Percentiles rank a stretch among this genome's conserved stretches.
Evolutionary conservation across 106 monocot genomes (phyloP).

Genomic region (Dioscorea alata): DNA sequence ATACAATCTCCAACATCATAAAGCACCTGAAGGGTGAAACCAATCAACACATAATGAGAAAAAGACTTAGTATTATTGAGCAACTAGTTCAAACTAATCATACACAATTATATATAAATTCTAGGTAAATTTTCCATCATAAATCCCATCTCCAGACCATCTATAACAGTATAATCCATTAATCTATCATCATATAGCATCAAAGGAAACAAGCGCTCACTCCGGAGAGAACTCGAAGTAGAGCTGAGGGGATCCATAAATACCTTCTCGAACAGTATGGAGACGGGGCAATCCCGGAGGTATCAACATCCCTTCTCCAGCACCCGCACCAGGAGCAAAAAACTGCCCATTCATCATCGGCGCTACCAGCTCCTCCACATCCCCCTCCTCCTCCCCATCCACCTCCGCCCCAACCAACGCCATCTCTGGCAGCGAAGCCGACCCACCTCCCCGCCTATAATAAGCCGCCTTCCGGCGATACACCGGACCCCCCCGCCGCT

Average conservation of each 20-base stretch:
- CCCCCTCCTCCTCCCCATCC: constrained; percentile 15
- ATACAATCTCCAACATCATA: no score
- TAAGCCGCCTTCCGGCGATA: constrained; percentile 21
- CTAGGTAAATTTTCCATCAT: no score
- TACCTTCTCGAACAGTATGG: constrained; percentile 52
- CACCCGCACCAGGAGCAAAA: constrained; percentile 8
- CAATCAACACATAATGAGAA: no score
- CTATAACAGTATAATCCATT: no score
- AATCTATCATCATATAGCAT: background rate
- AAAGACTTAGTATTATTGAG: no score
- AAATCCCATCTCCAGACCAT: no score
- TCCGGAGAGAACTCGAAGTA: background rate
- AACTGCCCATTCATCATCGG: constrained; percentile 12
- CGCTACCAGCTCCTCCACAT: constrained; percentile 6
- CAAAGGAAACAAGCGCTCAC: background rate
- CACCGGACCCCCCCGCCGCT: background rate
- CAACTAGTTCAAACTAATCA: no score
- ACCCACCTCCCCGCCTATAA: constrained; percentile 26
- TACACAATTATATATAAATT: no score
- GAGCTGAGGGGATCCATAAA: constrained; percentile 1
- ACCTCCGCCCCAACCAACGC: constrained; percentile 10
- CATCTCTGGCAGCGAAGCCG: constrained; percentile 42
- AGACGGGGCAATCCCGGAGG: constrained; percentile 54
- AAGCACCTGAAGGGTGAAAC: no score
- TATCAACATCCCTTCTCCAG: constrained; percentile 17